Evolutionary conservation across 1,139 yeast species (phyloP), one percentile per base, ranked within the genome.

Genomic region (Saccharomyces hybrid): DNA sequence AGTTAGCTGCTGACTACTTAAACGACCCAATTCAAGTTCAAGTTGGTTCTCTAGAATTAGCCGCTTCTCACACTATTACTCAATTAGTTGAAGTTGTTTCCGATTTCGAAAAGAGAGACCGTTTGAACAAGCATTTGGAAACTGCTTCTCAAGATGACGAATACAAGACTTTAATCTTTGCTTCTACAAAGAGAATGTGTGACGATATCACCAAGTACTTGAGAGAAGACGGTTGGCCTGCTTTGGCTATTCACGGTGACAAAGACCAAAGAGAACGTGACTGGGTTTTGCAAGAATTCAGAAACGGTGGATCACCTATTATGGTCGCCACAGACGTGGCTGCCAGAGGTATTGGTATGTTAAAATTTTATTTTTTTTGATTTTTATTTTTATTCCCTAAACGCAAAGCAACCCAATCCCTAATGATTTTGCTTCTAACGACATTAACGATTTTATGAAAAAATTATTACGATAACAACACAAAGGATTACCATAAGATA

Each of bases 321-420:
- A 90, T 93, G 98, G 96, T 91, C 71, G 99, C 99, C 60, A 93
- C 99, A 64, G 99, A 93, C 75, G 99, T 93, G 73, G 99, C 99
- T 59, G 96, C 99, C 63, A 89, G 99, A 82, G 99, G 99, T 84
- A 91, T 93, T 80, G 99, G 96, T 90, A 89, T 77, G 98, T 88
- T 59, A 52, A 54, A 34, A 74, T 74, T 59, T 60, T 57, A 60
- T 59, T 59, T 56, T 60, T 56, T 14, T 46, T 46, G 32, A 29
- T 26, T 46, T 14, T 13, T 46, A 20, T 46, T 27, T 14, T 46
- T 28, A 9, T 9, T 27, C 13, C 31, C 23, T 13, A 20, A 20
- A 20, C 23, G 23, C 23, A 20, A 20, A 46, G 25, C 16, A 8
- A 23, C 5, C 16, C 48, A 14, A n/a, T n/a, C 16, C 16, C 29